These are phyloP conservation scores for Chalciporus sphaerocephalus DNA, from an alignment of 768 basidiomycete species.

Conservation along the genomic window DNA sequence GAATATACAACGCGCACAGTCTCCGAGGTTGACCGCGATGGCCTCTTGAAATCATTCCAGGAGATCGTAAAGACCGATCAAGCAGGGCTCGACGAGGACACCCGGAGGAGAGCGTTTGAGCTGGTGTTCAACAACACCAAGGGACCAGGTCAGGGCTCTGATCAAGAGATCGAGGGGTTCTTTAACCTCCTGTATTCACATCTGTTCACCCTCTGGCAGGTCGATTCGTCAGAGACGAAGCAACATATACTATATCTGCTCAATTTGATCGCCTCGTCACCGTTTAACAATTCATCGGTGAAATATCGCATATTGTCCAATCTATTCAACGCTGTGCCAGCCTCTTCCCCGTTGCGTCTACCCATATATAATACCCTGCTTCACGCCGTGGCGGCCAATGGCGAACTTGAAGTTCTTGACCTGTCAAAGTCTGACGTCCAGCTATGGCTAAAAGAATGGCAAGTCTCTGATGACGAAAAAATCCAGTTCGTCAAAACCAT, in stretches of 20 bases:
- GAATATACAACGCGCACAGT: slow-evolving; percentile 64
- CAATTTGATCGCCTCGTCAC: slow-evolving; percentile 50
- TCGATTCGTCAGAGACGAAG: slow-evolving; percentile 52
- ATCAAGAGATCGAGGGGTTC: slow-evolving; percentile 83
- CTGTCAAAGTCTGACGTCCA: slow-evolving; percentile 60
- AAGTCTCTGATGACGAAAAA: slow-evolving; percentile 57
- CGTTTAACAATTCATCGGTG: slow-evolving; percentile 48
- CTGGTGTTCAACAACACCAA: slow-evolving; percentile 60
- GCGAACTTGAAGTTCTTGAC: slow-evolving; percentile 59
- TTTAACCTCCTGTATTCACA: slow-evolving; percentile 81
- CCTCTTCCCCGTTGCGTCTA: slow-evolving; percentile 59
- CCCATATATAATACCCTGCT: slow-evolving; percentile 61
- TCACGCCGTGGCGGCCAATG: slow-evolving; percentile 52
- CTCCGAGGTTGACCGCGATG: slow-evolving; percentile 63
- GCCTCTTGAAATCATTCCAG: slow-evolving; percentile 63
- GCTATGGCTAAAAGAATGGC: slow-evolving; percentile 77
- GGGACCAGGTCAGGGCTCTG: slow-evolving; percentile 69
- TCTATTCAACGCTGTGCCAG: slow-evolving; percentile 73
- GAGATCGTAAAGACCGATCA: slow-evolving; percentile 50
- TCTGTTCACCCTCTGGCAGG: slow-evolving; percentile 55
- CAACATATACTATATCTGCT: slow-evolving; percentile 48
- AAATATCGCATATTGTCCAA: slow-evolving; percentile 81
- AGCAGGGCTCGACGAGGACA: slow-evolving; percentile 51
- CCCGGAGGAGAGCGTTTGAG: slow-evolving; percentile 52
- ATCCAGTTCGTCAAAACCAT: slow-evolving; percentile 61